Conservation (phyloP, 2,329 filamentous ascomycete genomes). For the Microdochium nivale region DNA sequence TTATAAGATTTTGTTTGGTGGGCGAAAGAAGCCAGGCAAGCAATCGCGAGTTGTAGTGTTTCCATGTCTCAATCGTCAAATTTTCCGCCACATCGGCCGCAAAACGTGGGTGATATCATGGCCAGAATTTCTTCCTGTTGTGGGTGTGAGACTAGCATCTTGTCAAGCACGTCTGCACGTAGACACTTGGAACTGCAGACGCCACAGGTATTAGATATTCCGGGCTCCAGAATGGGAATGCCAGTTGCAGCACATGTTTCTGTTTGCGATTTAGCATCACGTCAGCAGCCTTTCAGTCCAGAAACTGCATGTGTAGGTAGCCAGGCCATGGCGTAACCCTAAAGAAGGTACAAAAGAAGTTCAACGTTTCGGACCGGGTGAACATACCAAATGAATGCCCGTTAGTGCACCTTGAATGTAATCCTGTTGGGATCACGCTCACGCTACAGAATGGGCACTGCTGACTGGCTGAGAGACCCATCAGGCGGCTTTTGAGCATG, state of each 20-base stretch:
- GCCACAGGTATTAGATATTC: constrained; percentile 43
- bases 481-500: constrained; percentile 28
- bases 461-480: constrained; percentile 23
- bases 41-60: too few species aligned
- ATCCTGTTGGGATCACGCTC: constrained; percentile 20
- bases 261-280: constrained; percentile 9
- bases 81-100: constrained; percentile 32
- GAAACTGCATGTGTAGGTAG: not conserved
- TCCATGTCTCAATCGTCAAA: constrained; percentile 23
- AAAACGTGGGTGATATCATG: constrained; percentile 23
- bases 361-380: too few species aligned
- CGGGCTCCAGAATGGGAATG: constrained; percentile 44
- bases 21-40: too few species aligned
- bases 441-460: constrained; percentile 39
- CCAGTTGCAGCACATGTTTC: constrained; percentile 46
- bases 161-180: constrained; percentile 30
- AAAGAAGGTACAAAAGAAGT: too few species aligned
- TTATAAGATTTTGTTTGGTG: too few species aligned
- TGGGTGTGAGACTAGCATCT: constrained; percentile 18
- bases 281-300: not conserved
- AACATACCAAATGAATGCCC: constrained; percentile 28
- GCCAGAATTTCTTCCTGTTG: constrained; percentile 18
- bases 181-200: constrained; percentile 46
- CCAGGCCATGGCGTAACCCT: not conserved
- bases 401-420: constrained; percentile 28